Conservation (phyloP, 345 rosid species). For the Gossypium mustelinum region DNA sequence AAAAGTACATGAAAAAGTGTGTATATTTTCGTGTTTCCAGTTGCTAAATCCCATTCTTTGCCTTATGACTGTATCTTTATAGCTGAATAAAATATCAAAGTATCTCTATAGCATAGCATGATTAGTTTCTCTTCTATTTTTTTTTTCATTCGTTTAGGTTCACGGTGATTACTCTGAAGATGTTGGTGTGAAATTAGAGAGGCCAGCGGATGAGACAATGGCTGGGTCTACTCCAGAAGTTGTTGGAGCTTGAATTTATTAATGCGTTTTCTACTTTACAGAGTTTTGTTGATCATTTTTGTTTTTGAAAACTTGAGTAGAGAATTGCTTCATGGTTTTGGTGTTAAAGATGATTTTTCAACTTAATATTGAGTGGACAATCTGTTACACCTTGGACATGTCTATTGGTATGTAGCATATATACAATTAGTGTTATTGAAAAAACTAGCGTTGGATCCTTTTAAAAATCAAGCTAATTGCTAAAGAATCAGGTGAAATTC, state of each 20-base stretch:
- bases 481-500: too few relatives aligned
- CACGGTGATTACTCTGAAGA: constrained; percentile 84
- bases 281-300: constrained; percentile 1
- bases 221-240: constrained; percentile 60
- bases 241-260: constrained; percentile 44
- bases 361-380: not conserved
- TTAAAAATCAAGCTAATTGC: too few relatives aligned
- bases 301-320: constrained; percentile 6
- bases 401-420: not conserved
- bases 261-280: not conserved
- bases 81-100: not conserved
- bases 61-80: not conserved
- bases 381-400: not conserved
- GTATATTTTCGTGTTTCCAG: too few relatives aligned
- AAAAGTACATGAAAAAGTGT: too few relatives aligned
- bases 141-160: constrained; percentile 37
- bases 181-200: constrained; percentile 74
- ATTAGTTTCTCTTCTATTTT: not conserved
- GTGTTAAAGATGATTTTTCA: constrained; percentile 1
- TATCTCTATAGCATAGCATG: not conserved
- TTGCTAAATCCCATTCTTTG: not conserved
- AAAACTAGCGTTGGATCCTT: too few relatives aligned
- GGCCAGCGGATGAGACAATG: constrained; percentile 70
- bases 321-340: constrained; percentile 9
- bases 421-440: not conserved